Conservation (phyloP, 208 protist species). For the Phytomonas sp. region DNA sequence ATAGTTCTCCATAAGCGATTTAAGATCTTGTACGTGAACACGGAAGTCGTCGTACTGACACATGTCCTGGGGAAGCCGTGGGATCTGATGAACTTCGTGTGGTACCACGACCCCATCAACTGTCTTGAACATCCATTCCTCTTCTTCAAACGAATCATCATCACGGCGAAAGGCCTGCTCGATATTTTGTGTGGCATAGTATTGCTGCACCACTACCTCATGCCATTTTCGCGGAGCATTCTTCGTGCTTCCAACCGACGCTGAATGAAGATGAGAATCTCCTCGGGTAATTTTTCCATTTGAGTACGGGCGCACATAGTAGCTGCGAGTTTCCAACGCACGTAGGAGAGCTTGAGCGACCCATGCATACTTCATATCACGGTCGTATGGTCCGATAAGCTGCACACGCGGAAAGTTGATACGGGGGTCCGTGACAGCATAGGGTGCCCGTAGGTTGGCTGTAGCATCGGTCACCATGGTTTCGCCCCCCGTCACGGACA, state of each 20-base stretch:
- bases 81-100: constrained; percentile 85
- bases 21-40: constrained; percentile 67
- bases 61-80: constrained; percentile 82
- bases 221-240: constrained; percentile 9
- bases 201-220: constrained; percentile 5
- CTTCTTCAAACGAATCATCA: constrained; percentile 58
- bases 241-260: background rate
- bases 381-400: constrained; percentile 54
- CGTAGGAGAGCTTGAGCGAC: constrained; percentile 62
- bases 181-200: constrained; percentile 2
- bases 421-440: constrained; percentile 56
- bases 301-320: constrained; percentile 28
- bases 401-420: constrained; percentile 54
- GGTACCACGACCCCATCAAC: constrained; percentile 85
- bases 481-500: background rate
- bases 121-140: constrained; percentile 89
- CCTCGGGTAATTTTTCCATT: background rate
- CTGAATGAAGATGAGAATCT: background rate
- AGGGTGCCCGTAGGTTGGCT: constrained; percentile 23
- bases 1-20: constrained; percentile 43
- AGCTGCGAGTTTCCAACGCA: constrained; percentile 60
- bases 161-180: constrained; percentile 24
- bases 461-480: background rate
- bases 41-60: constrained; percentile 80
- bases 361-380: constrained; percentile 42